These are phyloP conservation scores for Trichophyton rubrum DNA, from an alignment of 2,329 filamentous ascomycete genomes.

Conservation along the genomic window DNA sequence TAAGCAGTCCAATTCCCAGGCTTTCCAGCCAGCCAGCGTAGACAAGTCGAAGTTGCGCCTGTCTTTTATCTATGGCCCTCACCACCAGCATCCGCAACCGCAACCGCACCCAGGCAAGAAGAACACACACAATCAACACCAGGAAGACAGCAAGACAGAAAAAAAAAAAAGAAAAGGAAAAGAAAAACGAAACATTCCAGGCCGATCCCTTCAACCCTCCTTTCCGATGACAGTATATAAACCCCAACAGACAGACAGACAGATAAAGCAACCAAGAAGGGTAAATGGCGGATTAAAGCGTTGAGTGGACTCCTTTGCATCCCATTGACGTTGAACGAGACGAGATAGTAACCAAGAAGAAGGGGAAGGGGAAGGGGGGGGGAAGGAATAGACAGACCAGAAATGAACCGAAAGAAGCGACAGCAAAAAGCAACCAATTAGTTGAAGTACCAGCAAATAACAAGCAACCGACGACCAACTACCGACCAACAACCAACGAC, in stretches of 20 bases:
- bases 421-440: neutral
- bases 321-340: neutral
- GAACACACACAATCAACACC: neutral
- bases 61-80: constrained; percentile 5
- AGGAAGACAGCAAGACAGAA: neutral
- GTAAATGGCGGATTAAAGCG: neutral
- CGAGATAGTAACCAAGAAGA: neutral
- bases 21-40: neutral
- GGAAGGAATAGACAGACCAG: neutral
- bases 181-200: neutral
- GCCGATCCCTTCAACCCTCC: constrained; percentile 2
- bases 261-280: neutral
- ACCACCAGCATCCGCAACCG: neutral
- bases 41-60: constrained; percentile 5
- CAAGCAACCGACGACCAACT: no score
- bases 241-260: neutral
- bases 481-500: no score
- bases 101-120: neutral
- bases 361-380: neutral
- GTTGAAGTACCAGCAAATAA: neutral
- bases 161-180: neutral
- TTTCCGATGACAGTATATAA: neutral
- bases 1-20: neutral
- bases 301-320: constrained; percentile 1
- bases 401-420: neutral